Conservation (phyloP, 2,329 filamentous ascomycete species). For the Curvularia eragrostidis region DNA sequence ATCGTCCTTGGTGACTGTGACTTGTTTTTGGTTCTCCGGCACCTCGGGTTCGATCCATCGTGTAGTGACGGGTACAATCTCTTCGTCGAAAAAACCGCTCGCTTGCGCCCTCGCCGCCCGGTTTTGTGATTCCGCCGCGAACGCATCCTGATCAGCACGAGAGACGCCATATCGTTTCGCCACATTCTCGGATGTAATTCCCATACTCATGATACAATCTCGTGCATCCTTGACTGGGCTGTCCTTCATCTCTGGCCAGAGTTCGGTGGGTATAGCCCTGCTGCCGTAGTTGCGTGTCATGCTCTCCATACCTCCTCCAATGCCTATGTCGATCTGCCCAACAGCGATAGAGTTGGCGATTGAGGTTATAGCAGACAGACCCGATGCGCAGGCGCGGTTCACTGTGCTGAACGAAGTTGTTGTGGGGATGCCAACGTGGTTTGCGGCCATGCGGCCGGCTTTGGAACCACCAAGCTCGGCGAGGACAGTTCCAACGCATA, state of each 20-base stretch:
- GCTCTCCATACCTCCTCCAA: conserved; percentile 92
- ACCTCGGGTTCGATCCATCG: conserved; percentile 68
- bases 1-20: conserved; percentile 80
- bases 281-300: conserved; percentile 92
- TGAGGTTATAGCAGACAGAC: conserved; percentile 76
- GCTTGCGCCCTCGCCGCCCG: conserved; percentile 74
- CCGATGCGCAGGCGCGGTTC: conserved; percentile 84
- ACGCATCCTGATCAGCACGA: conserved; percentile 79
- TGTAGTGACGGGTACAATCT: conserved; percentile 83
- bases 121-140: conserved; percentile 76
- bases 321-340: conserved; percentile 74
- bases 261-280: conserved; percentile 80
- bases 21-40: conserved; percentile 57
- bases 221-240: conserved; percentile 70
- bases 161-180: conserved; percentile 76
- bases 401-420: conserved; percentile 81
- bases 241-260: conserved; percentile 76
- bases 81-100: conserved; percentile 72
- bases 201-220: conserved; percentile 96
- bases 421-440: conserved; percentile 78
- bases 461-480: conserved; percentile 90
- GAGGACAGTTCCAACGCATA: conserved; percentile 86
- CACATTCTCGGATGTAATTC: conserved; percentile 87
- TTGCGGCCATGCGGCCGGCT: conserved; percentile 87
- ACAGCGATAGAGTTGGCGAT: conserved; percentile 78